These are phyloP conservation scores for Xylariomycetidae sp. DNA, from an alignment of 2,329 filamentous ascomycete genomes.

Conservation along the genomic window DNA sequence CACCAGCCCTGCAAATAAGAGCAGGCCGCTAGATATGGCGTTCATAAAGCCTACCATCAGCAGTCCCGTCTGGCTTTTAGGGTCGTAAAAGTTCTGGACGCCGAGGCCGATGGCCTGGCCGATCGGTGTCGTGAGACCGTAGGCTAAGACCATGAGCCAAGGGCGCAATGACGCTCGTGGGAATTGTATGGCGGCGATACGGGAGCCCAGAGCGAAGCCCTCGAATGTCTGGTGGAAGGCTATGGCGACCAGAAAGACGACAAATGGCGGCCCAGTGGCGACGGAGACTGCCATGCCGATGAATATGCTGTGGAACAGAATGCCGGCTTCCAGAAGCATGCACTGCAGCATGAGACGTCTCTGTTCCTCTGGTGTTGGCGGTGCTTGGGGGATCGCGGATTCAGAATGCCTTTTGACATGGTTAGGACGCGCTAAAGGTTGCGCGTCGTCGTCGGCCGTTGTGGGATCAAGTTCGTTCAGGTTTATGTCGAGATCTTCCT, in stretches of 20 bases:
- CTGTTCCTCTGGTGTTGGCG: slow-evolving; percentile 49
- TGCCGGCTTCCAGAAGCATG: slow-evolving; percentile 74
- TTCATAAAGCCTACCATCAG: slow-evolving; percentile 86
- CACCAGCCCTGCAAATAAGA: slow-evolving; percentile 79
- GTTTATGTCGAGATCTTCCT: slow-evolving; percentile 53
- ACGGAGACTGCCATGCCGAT: slow-evolving; percentile 85
- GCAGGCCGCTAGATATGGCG: slow-evolving; percentile 72
- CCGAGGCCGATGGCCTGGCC: slow-evolving; percentile 79
- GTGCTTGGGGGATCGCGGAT: slow-evolving; percentile 21
- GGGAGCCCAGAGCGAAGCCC: slow-evolving; percentile 77
- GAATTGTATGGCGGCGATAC: slow-evolving; percentile 81
- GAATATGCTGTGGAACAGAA: slow-evolving; percentile 80
- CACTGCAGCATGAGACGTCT: slow-evolving; percentile 71
- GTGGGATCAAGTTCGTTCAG: slow-evolving; percentile 55
- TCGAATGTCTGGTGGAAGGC: slow-evolving; percentile 87
- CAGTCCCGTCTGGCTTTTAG: slow-evolving; percentile 68
- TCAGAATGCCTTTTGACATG: slow-evolving; percentile 18
- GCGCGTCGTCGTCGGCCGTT: slow-evolving; percentile 23
- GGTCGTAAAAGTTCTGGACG: slow-evolving; percentile 76
- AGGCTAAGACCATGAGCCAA: slow-evolving; percentile 77
- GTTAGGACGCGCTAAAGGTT: slow-evolving; percentile 19
- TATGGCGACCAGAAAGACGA: slow-evolving; percentile 76
- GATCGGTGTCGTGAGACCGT: slow-evolving; percentile 72
- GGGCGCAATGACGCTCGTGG: slow-evolving; percentile 68
- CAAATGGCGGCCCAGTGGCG: slow-evolving; percentile 71